phyloP scores from a whole-genome alignment of 2,329 filamentous ascomycete species.

The Teratosphaeria gauchensis region DNA sequence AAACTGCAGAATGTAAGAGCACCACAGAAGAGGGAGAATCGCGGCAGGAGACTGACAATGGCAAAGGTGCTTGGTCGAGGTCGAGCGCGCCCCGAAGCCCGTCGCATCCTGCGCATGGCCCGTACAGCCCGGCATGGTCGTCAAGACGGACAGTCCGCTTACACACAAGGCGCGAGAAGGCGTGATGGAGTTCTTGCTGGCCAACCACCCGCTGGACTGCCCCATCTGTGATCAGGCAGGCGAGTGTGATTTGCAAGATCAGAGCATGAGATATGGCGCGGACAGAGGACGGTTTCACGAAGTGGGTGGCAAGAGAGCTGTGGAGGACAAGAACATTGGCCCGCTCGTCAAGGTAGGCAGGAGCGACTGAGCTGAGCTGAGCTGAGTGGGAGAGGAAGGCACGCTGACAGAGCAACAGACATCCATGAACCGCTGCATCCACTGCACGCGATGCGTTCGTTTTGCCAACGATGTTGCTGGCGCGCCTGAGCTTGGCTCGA shows the following conservation, averaged over 20 bases:
- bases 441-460: conserved; percentile 95
- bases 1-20: conserved; percentile 78
- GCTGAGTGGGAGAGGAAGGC: not conserved
- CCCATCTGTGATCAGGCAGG: conserved; percentile 98
- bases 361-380: not conserved
- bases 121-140: conserved; percentile 96
- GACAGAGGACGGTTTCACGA: conserved; percentile 97
- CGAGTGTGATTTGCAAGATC: conserved; percentile 97
- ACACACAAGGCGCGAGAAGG: conserved; percentile 97
- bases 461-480: conserved; percentile 97
- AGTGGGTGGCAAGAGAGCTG: conserved; percentile 86
- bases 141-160: conserved; percentile 94
- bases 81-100: conserved; percentile 90
- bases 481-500: conserved; percentile 87
- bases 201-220: conserved; percentile 93
- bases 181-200: conserved; percentile 96
- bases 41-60: not conserved
- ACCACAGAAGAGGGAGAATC: not conserved
- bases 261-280: conserved; percentile 96
- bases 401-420: conserved; percentile 43
- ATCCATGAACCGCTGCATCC: conserved; percentile 99
- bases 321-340: conserved; percentile 99
- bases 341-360: conserved; percentile 68
- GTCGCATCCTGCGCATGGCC: conserved; percentile 98
- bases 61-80: conserved; percentile 73